These are phyloP conservation scores for Ogataea pignaliae DNA, from an alignment of 805 yeast genomes.

Conservation along the genomic window DNA sequence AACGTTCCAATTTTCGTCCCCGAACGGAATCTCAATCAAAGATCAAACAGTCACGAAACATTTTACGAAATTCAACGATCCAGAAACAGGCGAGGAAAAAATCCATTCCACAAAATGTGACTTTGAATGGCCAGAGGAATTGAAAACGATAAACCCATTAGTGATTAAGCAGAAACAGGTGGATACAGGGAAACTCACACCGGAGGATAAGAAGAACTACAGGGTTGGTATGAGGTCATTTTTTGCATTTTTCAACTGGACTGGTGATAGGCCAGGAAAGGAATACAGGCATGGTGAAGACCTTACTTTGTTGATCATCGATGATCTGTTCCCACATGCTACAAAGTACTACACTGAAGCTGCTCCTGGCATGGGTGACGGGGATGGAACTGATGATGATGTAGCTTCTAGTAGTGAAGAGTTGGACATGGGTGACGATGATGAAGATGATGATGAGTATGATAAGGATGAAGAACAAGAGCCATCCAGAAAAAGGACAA, in stretches of 20 bases:
- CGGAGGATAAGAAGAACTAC: conserved; percentile 55
- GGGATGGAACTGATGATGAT: conserved; percentile 47
- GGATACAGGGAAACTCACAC: conserved; percentile 31
- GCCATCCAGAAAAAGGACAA: conserved; percentile 5
- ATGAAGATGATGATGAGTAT: conserved; percentile 36
- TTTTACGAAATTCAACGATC: conserved; percentile 43
- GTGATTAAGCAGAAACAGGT: conserved; percentile 36
- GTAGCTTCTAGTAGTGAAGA: conserved; percentile 37
- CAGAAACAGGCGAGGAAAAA: conserved; percentile 50
- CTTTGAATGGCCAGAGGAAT: conserved; percentile 67
- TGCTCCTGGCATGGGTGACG: conserved; percentile 54
- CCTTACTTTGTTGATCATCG: conserved; percentile 64
- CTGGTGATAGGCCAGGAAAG: conserved; percentile 71
- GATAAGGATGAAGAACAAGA: conserved; percentile 19
- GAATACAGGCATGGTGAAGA: conserved; percentile 79
- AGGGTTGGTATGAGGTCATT: conserved; percentile 75
- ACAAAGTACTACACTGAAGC: conserved; percentile 78
- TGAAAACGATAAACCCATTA: conserved; percentile 52
- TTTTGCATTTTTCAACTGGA: conserved; percentile 85
- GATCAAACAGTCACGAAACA: conserved; percentile 56
- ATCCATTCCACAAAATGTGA: conserved; percentile 50
- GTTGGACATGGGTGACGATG: conserved; percentile 50
- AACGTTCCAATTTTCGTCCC: conserved; percentile 50
- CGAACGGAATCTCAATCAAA: conserved; percentile 41
- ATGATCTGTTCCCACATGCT: conserved; percentile 82